Evolutionary conservation across 2,329 filamentous ascomycete species (phyloP), one percentile per base, ranked within the genome.

Genomic region (Daldinia eschscholtzii): DNA sequence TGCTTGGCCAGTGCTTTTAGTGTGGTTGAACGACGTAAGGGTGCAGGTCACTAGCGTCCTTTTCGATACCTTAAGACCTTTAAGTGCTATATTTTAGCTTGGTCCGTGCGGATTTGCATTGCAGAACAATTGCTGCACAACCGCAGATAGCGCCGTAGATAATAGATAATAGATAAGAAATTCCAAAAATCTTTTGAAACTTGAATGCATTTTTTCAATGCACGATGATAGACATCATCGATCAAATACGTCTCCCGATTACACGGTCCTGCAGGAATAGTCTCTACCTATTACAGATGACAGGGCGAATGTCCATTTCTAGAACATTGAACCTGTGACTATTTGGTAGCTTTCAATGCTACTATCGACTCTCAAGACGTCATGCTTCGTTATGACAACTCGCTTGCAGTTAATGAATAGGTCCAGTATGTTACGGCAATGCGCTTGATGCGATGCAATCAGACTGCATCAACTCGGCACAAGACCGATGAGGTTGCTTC

Each of bases 1-100:
- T 61, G 52, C 33, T 52, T 70, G 64, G 68, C 58, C 28, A 52
- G 46, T 52, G 46, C 46, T 52, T 52, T 52, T 30, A 15, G 44
- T 28, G 63, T 71, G 67, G 67, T 61, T 65, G 1, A 70, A 72
- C 67, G 64, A 72, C 70, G 70, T 72, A 72, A 72, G 65, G 60
- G 67, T 72, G 70, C 70, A 70, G 48, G 55, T 60, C 20, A 18
- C 15, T 41, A 48, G 57, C 33, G 52, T 30, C n/a, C 35, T 37
- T 23, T 23, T 37, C 33, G 33, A 52, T 50, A 48, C 10, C 6
- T 50, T 50, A n/a, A 13, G 23, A 10, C 33, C 33, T 35, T 35
- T 35, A 35, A 35, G 33, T n/a, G 12, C 26, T 30, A 33, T 10
- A 33, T 5, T 13, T n/a, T 35, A 9, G 10, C 33, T 46, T 70